Evolutionary conservation across 345 rosid species (phyloP), one percentile per base, ranked within the genome.

Genomic region (Corchorus olitorius): DNA sequence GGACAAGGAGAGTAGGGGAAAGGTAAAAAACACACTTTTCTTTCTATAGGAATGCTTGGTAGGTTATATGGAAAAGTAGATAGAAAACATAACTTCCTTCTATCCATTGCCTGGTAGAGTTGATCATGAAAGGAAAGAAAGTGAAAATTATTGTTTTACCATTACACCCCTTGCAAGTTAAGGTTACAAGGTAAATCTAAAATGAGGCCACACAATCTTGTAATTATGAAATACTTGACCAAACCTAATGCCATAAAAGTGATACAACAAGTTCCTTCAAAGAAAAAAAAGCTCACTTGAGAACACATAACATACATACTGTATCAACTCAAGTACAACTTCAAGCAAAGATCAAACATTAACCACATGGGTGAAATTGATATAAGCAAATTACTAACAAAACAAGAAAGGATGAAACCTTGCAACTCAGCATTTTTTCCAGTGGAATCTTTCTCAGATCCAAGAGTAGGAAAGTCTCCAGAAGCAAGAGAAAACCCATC

Each of bases 381-480:
- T 64, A 59, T 64, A 16, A 35, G 70, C 59, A 63, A 74, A 14
- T 66, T 37, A 78, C 15, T 52, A 6, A 43, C 39, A 20, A 60
- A 41, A 61, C 0, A 19, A 60, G 39, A n/a, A 49, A 50, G 20
- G 7, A 82, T 65, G 15, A 72, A 76, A 96, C 98, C 99, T 91
- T 89, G 90, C 64, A 88, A 84, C 59, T 79, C 90, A 6, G 78
- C 4, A 81, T 83, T 85, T 78, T 85, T 91, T 62, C 79, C 91
- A 77, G 89, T 82, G 79, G 75, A 76, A 65, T 86, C 94, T 73
- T 86, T 96, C 64, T 94, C 96, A n/a, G 96, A 84, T 69, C 98
- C 98, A 79, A 97, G 98, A 9, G 91, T 86, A 39, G 99, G 99
- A 81, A 97, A 97, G 86, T 97, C 99, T 77, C 97, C 96, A 68